Evolutionary conservation across 1,139 yeast species (phyloP).

Genomic region (Pichia sp.): DNA sequence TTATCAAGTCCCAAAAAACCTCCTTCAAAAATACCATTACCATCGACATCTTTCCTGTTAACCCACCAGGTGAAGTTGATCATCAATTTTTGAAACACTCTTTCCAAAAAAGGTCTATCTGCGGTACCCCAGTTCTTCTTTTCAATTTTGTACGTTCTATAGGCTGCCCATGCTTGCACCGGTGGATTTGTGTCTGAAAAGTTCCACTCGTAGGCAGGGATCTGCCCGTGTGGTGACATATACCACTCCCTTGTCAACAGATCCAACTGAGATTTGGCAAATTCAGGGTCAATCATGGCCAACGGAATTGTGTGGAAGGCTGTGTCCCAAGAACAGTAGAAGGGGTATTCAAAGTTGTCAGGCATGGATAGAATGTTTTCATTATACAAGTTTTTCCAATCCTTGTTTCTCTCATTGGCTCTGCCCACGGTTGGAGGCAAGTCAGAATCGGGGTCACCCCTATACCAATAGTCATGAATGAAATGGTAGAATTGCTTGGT

Average conservation of each 20-base stretch:
- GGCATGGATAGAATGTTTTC: constrained; percentile 90
- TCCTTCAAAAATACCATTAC: constrained; percentile 90
- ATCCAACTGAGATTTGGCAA: constrained; percentile 87
- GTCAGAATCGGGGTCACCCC: constrained; percentile 77
- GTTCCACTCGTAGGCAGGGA: constrained; percentile 98
- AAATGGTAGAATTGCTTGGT: constrained; percentile 90
- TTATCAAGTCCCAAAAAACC: constrained; percentile 93
- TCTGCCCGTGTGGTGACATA: constrained; percentile 98
- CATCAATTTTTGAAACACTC: constrained; percentile 85
- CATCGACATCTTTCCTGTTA: constrained; percentile 83
- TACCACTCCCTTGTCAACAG: constrained; percentile 92
- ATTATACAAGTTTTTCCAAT: constrained; percentile 87
- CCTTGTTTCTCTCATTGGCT: constrained; percentile 78
- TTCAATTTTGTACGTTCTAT: constrained; percentile 84
- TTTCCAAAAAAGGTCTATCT: constrained; percentile 81
- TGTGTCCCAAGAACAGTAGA: constrained; percentile 97
- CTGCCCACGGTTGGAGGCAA: constrained; percentile 75
- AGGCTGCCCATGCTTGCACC: constrained; percentile 96
- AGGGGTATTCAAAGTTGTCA: constrained; percentile 96
- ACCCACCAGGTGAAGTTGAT: constrained; percentile 99
- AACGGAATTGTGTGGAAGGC: constrained; percentile 94
- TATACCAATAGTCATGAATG: constrained; percentile 82
- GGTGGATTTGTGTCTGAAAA: constrained; percentile 96
- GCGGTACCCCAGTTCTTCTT: constrained; percentile 79
- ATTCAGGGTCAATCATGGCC: constrained; percentile 92